phyloP scores from a whole-genome alignment of 2,329 filamentous ascomycete genomes.

The Trichoderma endophyticum region DNA sequence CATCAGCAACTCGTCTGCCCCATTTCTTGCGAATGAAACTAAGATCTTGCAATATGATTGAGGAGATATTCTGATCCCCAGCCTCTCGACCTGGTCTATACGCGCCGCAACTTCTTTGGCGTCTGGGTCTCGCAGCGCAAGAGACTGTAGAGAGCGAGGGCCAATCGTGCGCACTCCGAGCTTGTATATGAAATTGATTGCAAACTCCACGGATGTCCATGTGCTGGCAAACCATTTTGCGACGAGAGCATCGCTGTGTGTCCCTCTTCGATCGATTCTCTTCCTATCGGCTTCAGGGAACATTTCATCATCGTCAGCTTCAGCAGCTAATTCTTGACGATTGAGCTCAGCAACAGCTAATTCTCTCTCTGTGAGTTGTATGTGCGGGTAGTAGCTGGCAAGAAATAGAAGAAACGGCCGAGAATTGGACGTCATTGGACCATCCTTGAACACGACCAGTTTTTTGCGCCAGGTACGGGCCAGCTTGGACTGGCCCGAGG shows the following conservation, averaged over 20 bases:
- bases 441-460: conserved; percentile 41
- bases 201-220: conserved; percentile 68
- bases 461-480: conserved; percentile 48
- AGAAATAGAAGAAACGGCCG: conserved; percentile 49
- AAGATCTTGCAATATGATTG: conserved; percentile 66
- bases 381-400: conserved; percentile 42
- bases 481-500: conserved; percentile 41
- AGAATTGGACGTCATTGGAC: conserved; percentile 40
- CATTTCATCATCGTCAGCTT: background rate
- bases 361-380: conserved; percentile 39
- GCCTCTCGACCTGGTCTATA: conserved; percentile 57
- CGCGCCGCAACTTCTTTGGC: conserved; percentile 54
- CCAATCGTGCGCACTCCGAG: conserved; percentile 72
- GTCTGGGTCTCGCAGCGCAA: conserved; percentile 63
- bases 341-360: conserved; percentile 23
- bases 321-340: background rate
- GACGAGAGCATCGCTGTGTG: conserved; percentile 53
- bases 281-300: background rate
- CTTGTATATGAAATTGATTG: conserved; percentile 66
- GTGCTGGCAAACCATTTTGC: conserved; percentile 75
- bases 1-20: conserved; percentile 49
- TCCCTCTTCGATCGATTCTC: conserved; percentile 22
- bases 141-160: conserved; percentile 71
- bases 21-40: conserved; percentile 57
- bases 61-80: conserved; percentile 60